phyloP scores from a whole-genome alignment of 371 early-diverging fungal species.

The Zychaea mexicana region DNA sequence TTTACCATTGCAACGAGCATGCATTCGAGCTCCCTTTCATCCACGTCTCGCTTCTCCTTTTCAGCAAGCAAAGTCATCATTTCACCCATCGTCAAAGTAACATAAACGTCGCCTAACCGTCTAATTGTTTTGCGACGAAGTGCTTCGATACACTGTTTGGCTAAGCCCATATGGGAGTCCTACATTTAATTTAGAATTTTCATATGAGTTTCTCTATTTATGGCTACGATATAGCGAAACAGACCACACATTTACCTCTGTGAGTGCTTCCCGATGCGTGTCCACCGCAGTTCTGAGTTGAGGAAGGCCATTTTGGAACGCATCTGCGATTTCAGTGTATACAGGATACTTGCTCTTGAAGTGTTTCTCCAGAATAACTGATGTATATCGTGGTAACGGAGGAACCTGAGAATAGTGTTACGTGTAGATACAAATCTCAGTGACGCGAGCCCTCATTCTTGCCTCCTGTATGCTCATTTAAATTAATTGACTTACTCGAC shows the following conservation, averaged over 20 bases:
- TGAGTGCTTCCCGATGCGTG: constrained; percentile 28
- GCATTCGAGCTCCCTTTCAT: constrained; percentile 37
- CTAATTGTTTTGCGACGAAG: constrained; percentile 65
- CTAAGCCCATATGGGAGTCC: constrained; percentile 72
- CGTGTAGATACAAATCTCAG: too few relatives aligned
- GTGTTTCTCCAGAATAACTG: constrained; percentile 49
- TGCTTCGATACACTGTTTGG: constrained; percentile 65
- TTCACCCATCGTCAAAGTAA: constrained; percentile 72
- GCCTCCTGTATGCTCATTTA: not conserved
- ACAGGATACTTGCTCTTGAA: constrained; percentile 42
- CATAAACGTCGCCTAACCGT: constrained; percentile 74
- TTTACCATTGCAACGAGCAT: constrained; percentile 58
- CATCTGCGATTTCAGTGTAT: constrained; percentile 62
- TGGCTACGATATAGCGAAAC: not conserved
- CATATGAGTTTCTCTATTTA: not conserved
- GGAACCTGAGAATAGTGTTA: constrained; percentile 24
- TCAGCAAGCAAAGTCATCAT: constrained; percentile 62
- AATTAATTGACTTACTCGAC: constrained; percentile 39
- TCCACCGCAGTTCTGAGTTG: constrained; percentile 36
- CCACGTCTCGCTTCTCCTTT: constrained; percentile 8
- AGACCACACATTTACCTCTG: constrained; percentile 19
- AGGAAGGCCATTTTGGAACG: constrained; percentile 52
- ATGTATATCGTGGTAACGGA: constrained; percentile 67
- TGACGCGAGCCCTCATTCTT: not conserved
- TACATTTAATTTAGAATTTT: constrained; percentile 11